Evolutionary conservation across 805 yeast species (phyloP), one percentile per base, ranked within the genome.

Genomic region (Candida sakaeoensis): DNA sequence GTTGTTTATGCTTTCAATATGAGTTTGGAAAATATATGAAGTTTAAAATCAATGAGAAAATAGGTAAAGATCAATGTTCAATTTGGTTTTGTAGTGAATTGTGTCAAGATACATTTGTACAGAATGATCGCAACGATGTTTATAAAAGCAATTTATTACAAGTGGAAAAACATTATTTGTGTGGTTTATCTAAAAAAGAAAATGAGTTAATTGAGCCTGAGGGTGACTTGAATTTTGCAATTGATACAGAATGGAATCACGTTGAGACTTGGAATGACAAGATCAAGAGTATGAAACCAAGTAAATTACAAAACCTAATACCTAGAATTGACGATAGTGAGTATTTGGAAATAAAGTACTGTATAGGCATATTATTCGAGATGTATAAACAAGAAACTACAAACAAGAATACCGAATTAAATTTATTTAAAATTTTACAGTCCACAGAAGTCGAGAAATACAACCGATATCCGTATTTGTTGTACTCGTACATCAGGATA

Each of bases 251-350:
- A 25, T 77, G 83, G 82, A 41, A 30, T 1, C 47, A 52, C 1
- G 63, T 68, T 0, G 46, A 49, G 1, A 44, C 44, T 3, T 72
- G 79, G 78, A 70, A 69, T 28, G 37, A 38, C 3, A 49, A 51
- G 21, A 36, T 69, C 1, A 43, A 47, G 7, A 47, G 44, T 7
- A 59, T 62, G 60, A 72, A 68, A 43, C 50, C 52, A 2, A 48
- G 71, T 1, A 73, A 70, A 42, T 51, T 60, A 38, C 22, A 45
- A n/a, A 57, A 46, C 28, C 54, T 60, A 15, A 35, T 70, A 8
- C 80, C 81, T 4, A 45, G 54, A 13, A 58, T 80, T n/a, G 71
- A 72, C 27, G 77, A 71, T 18, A 74, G 70, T 28, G 82, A 78
- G 42, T 77, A 77, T 46, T 63, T 64, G 31, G 75, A 75, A 34